Conservation (phyloP, 2,329 filamentous ascomycete species). For the Colletotrichum filicis region DNA sequence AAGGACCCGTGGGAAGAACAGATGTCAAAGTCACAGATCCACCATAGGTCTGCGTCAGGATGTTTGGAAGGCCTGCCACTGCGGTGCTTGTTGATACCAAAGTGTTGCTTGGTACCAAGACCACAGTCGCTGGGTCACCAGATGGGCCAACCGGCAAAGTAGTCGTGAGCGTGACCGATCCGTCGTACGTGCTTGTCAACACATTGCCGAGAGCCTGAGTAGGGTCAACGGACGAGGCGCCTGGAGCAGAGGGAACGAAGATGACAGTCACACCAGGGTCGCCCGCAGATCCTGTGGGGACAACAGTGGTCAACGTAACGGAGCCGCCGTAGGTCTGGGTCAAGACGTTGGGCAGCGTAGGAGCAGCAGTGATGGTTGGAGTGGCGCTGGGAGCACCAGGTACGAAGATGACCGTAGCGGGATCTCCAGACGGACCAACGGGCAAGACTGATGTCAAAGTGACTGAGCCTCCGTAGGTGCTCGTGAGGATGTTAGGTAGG, state of each 20-base stretch:
- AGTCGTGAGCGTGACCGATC: conserved; percentile 12
- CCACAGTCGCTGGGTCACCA: neutral
- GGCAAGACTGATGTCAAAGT: neutral
- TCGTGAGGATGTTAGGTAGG: neutral
- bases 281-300: neutral
- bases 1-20: neutral
- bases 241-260: neutral
- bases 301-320: neutral
- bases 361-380: neutral
- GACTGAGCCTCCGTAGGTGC: conserved; percentile 1
- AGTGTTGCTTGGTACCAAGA: conserved; percentile 1
- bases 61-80: neutral
- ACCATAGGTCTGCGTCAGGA: neutral
- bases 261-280: conserved; percentile 16
- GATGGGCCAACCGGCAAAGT: neutral
- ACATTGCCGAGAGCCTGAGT: neutral
- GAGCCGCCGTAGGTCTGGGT: conserved; percentile 9
- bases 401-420: too few species aligned
- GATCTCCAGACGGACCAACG: neutral
- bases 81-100: neutral
- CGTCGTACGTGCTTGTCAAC: conserved; percentile 21
- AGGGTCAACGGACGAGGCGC: neutral
- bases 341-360: neutral
- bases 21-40: neutral
- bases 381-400: neutral